Evolutionary conservation across 2,329 filamentous ascomycete genomes (phyloP).

Genomic region (Epicoccum nigrum): DNA sequence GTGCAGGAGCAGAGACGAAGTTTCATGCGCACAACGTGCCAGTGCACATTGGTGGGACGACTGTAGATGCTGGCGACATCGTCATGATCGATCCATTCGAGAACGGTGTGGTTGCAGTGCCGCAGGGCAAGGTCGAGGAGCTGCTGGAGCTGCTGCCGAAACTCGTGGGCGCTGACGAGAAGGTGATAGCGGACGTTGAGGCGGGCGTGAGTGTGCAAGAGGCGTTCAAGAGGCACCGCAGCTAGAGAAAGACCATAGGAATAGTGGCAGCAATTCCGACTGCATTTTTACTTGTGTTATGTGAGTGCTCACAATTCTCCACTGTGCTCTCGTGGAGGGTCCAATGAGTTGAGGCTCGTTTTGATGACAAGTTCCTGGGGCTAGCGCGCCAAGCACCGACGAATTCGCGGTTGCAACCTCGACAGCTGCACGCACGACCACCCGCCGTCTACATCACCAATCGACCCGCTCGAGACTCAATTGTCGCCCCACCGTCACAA

Average conservation of each 20-base stretch:
- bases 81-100: conserved; percentile 73
- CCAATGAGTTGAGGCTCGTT: conserved; percentile 30
- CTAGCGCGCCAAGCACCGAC: conserved; percentile 29
- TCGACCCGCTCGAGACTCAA: conserved; percentile 34
- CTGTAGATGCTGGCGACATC: conserved; percentile 62
- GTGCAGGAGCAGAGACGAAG: conserved; percentile 62
- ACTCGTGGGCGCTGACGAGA: conserved; percentile 52
- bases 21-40: conserved; percentile 59
- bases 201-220: conserved; percentile 67
- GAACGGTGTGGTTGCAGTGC: conserved; percentile 70
- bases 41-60: conserved; percentile 47
- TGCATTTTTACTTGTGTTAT: not conserved
- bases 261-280: not conserved
- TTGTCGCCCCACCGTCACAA: conserved; percentile 48
- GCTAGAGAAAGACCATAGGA: conserved; percentile 9
- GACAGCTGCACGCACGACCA: conserved; percentile 28
- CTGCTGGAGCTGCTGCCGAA: conserved; percentile 64
- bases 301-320: not conserved
- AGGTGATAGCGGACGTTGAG: conserved; percentile 63
- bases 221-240: conserved; percentile 65
- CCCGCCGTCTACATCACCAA: conserved; percentile 30
- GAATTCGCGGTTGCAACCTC: conserved; percentile 19
- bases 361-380: conserved; percentile 28
- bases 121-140: conserved; percentile 62
- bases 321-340: conserved; percentile 1